Evolutionary conservation across 257 asterid genomes (phyloP).

Genomic region (Nicotiana tabacum): DNA sequence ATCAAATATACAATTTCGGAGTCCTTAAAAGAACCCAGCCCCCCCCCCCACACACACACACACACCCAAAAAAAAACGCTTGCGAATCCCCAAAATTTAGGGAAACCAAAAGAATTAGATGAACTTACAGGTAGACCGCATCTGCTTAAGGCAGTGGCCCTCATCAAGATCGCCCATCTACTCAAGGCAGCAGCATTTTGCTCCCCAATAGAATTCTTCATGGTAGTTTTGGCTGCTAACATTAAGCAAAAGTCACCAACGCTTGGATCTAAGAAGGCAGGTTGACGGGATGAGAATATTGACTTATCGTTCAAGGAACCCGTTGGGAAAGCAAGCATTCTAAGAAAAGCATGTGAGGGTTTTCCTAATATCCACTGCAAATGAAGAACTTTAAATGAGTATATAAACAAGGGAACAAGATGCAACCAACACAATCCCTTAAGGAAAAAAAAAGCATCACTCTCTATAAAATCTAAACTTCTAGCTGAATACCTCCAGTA

Average conservation of each 20-base stretch:
- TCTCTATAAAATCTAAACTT: neutral
- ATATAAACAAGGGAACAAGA: slow-evolving; percentile 15
- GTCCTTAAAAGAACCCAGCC: neutral
- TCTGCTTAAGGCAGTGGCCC: slow-evolving; percentile 72
- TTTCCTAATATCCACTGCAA: slow-evolving; percentile 86
- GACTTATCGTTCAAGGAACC: slow-evolving; percentile 37
- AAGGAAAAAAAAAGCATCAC: neutral
- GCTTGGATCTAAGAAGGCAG: slow-evolving; percentile 78
- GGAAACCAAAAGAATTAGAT: slow-evolving; percentile 2
- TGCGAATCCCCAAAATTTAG: slow-evolving; percentile 4
- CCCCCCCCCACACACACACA: too few species aligned
- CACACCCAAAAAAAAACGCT: neutral
- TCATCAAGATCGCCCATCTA: slow-evolving; percentile 66
- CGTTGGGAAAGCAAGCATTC: slow-evolving; percentile 60
- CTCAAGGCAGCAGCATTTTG: slow-evolving; percentile 58
- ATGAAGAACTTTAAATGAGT: slow-evolving; percentile 23
- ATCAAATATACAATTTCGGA: neutral
- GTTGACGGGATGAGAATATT: slow-evolving; percentile 44
- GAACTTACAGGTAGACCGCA: slow-evolving; percentile 90
- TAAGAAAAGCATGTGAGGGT: slow-evolving; percentile 50
- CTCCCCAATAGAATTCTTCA: slow-evolving; percentile 90
- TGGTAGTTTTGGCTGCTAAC: slow-evolving; percentile 72
- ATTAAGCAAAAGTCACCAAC: slow-evolving; percentile 81
- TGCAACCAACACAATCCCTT: slow-evolving; percentile 14
- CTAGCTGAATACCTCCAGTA: slow-evolving; percentile 64